Base-by-base conservation (phyloP, 495 filamentous ascomycete genomes). In the Cudoniella acicularis region DNA sequence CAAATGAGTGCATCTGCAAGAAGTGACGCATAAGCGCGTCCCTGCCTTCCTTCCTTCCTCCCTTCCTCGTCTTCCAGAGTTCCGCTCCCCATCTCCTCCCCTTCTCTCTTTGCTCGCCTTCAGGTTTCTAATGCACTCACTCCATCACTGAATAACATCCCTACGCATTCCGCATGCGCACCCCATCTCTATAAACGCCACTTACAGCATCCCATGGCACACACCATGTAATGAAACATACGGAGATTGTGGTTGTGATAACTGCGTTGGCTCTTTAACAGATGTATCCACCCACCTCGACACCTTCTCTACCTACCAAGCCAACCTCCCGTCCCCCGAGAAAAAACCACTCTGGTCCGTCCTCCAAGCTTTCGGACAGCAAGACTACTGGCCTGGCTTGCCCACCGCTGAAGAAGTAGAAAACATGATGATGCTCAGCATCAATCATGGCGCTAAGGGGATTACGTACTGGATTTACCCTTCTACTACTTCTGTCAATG, bases 161-260 rank as follows among this genome's bases (percentile, higher is more conserved):
- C n/a, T n/a, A n/a, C n/a, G n/a, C n/a, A n/a, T n/a, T n/a, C n/a
- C n/a, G n/a, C n/a, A n/a, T n/a, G n/a, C n/a, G n/a, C n/a, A 91
- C 64, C 86, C 87, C 0, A 77, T 89, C 57, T 82, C 75, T 3
- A 79, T 81, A 49, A 87, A 88, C 63, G 67, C 70, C 2, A 75
- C 73, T 16, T 75, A 61, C 17, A 79, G 76, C 16, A 79, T 56
- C 10, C 49, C 77, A 30, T 77, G 80, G 79, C 64, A 68, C 30
- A 86, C 82, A 0, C 66, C 67, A 0, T 88, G 85, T 66, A 90
- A 89, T 61, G 49, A 70, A 0, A 89, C 87, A 0, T 83, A 88
- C 41, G 87, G 87, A 46, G 82, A 84, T 69, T 89, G 87, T 66
- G 87, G 86, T 25, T 90, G 87, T 69, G 87, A 91, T 64, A 81